Conservation (phyloP, 768 basidiomycete genomes). For the Antrodiella citrinella region DNA sequence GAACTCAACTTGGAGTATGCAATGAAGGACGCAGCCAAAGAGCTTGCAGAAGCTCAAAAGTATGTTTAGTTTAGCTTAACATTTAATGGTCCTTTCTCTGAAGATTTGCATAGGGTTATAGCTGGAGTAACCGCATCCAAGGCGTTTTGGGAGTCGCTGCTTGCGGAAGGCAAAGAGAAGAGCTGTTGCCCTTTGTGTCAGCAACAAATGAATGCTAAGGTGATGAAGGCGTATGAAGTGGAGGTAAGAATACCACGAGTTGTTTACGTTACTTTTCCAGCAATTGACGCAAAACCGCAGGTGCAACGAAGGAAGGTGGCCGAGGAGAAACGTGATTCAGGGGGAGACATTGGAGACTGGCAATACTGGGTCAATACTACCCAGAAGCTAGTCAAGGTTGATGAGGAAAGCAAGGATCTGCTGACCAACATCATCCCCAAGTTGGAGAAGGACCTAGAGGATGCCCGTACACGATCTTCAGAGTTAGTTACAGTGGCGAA, state of each 20-base stretch:
- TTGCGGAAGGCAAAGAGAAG: conserved; percentile 52
- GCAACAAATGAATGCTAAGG: conserved; percentile 50
- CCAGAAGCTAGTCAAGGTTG: conserved; percentile 51
- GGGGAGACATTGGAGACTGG: conserved; percentile 60
- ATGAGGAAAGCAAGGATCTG: conserved; percentile 46
- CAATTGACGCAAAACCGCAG: too few relatives aligned
- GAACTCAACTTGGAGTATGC: background rate
- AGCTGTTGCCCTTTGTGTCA: conserved; percentile 74
- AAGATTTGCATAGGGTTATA: too few relatives aligned
- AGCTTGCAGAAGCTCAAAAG: background rate
- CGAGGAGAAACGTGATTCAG: too few relatives aligned
- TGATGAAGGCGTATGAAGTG: too few relatives aligned
- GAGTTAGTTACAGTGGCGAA: conserved; percentile 46
- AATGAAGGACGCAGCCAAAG: background rate
- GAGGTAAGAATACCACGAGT: too few relatives aligned
- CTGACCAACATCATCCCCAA: conserved; percentile 55
- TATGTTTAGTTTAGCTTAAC: too few relatives aligned
- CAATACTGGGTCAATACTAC: conserved; percentile 44
- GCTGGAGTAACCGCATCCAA: too few relatives aligned
- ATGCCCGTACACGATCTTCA: conserved; percentile 48
- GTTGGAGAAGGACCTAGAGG: conserved; percentile 53
- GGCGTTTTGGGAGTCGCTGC: conserved; percentile 28
- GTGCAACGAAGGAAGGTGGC: too few relatives aligned
- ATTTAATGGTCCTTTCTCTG: too few relatives aligned
- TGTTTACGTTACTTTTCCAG: too few relatives aligned